These are phyloP conservation scores for Phytophthora pistaciae DNA, from an alignment of 352 stramenopile genomes.

Conservation along the genomic window DNA sequence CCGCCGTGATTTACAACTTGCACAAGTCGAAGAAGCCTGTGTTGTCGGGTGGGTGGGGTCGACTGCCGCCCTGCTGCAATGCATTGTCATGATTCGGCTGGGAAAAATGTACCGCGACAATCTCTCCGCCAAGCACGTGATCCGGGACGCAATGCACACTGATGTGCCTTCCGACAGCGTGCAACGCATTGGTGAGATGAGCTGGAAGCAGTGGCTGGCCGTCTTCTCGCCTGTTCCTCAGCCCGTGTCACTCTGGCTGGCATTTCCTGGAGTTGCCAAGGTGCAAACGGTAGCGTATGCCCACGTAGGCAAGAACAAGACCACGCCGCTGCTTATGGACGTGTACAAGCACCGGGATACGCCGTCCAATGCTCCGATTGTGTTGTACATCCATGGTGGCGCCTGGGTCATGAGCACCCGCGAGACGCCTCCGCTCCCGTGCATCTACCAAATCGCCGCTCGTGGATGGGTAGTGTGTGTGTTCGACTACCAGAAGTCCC, in stretches of 20 bases:
- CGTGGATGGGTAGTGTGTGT: conserved; percentile 78
- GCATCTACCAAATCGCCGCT: conserved; percentile 69
- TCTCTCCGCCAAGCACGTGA: conserved; percentile 47
- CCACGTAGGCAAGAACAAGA: conserved; percentile 70
- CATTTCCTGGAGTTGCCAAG: conserved; percentile 62
- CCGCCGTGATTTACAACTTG: conserved; percentile 50
- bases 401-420: conserved; percentile 75
- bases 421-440: conserved; percentile 50
- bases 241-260: conserved; percentile 52
- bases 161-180: conserved; percentile 44
- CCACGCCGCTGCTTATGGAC: conserved; percentile 74
- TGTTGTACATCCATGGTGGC: conserved; percentile 86
- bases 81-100: conserved; percentile 57
- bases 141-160: conserved; percentile 49
- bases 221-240: conserved; percentile 72
- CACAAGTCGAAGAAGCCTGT: conserved; percentile 51
- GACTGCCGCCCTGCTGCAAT: conserved; percentile 54
- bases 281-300: conserved; percentile 68
- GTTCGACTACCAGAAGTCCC: conserved; percentile 81
- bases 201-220: conserved; percentile 58
- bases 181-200: conserved; percentile 54
- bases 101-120: conserved; percentile 56
- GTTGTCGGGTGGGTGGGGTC: conserved; percentile 59
- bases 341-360: conserved; percentile 71
- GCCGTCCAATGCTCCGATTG: conserved; percentile 65